Base-by-base conservation (phyloP, 2,329 filamentous ascomycete genomes). In the Colletotrichum sidae region DNA sequence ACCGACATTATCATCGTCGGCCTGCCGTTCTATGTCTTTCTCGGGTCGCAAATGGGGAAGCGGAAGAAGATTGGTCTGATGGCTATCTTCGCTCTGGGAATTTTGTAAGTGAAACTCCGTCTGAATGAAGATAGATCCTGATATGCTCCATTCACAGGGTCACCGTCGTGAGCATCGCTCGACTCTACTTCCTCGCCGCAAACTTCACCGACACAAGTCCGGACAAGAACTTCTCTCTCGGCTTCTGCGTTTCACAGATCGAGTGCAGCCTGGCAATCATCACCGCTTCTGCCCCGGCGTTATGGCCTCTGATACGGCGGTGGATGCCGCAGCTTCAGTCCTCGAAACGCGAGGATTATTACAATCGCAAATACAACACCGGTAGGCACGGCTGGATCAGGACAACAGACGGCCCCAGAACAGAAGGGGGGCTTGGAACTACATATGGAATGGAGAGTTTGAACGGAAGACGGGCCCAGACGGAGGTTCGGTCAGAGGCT, bases 181-280 rank as follows among this genome's bases (percentile, higher is more conserved):
- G 33, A 6, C 56, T 59, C 8, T 45, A 33, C 11, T 59, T 45
- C 46, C 45, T 58, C 46, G 46, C 47, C 47, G 11, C 37, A 10
- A 45, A 44, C 8, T 52, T 52, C n/a, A 51, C n/a, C 38, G 55
- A 59, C 46, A 45, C 6, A 13, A 50, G 13, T n/a, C 45, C 38
- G 6, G 46, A 50, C 13, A 41, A 49, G 17, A 51, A 58, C 25
- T 58, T 44, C 35, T 57, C 55, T 7, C 59, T 75, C 37, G 72
- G 72, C 34, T 75, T 73, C 67, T 69, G 69, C 35, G 67, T 71
- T 46, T 75, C 73, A 11, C 67, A 70, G 15, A 72, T 77, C 56
- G 78, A 79, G 67, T 73, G 74, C 59, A 79, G 78, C 68, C 66
- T 77, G n/a, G 77, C 77, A 38, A 77, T 80, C 54, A 69, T 78